Base-by-base conservation (phyloP, 1,284 basidiomycete genomes). In the Pyrrhoderma noxium region DNA sequence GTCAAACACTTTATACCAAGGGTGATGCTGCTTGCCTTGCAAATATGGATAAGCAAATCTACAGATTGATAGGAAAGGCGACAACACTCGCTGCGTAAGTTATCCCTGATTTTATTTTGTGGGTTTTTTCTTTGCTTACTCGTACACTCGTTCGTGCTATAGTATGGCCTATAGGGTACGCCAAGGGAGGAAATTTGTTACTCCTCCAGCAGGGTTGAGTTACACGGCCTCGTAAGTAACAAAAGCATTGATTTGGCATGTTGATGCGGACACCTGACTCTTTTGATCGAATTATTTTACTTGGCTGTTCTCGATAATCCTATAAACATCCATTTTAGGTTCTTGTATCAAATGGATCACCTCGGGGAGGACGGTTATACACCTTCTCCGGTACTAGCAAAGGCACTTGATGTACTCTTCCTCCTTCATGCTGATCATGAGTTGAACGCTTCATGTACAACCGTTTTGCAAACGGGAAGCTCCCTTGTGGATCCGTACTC, bases 91-190 rank as follows among this genome's bases (percentile, higher is more conserved):
- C 89, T 56, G 87, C 91, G 79, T 87, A 59, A 56, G 81, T 71
- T 8, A 22, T 47, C 35, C 19, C 11, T 31, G 27, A 5, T 31
- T 5, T 31, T 5, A 31, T 11, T 31, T 5, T 21, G 14, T 41
- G 51, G 51, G 34, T 46, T 34, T 19, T 8, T 27, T 31, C 52
- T 16, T 35, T 43, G 46, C 31, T 35, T 47, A n/a, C 43, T n/a
- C 43, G 47, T 21, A 34, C 22, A 14, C n/a, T 45, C 25, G 49
- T 45, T 14, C 14, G 23, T 18, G 8, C 21, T 7, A 13, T 56
- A 88, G 84, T 2, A 91, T 92, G 88, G 88, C 89, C 0, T 93
- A 92, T 63, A 87, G 90, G 43, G 77, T 92, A 34, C 83, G 90
- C 36, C 89, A 92, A 70, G 91, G 90, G 36, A 76, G 90, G 54